Evolutionary conservation across 805 yeast species (phyloP), one percentile per base, ranked within the genome.

Genomic region (Ogataea trehalophila): DNA sequence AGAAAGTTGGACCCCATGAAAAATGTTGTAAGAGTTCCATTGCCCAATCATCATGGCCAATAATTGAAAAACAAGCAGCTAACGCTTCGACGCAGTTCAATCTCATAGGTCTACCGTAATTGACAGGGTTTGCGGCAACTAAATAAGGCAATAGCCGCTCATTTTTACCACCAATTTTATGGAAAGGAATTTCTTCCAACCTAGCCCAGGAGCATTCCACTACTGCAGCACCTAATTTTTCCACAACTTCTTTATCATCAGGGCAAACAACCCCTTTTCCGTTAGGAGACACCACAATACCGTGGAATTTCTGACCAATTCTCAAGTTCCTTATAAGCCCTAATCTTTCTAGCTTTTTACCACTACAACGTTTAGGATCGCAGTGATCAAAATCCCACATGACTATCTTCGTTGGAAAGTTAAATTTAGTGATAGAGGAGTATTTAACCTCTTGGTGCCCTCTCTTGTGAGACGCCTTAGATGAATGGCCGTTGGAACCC

Each of bases 321-420:
- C 95, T 71, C 51, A 94, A 63, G 45, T 80, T 79, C 51, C 81
- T 80, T 43, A 94, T 91, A 18, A 89, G 68, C 0, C 98, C 98
- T 18, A 92, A 66, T 46, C 98, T 74, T 60, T 89, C 97, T 31
- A 94, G 73, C 63, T 90, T 91, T 70, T 94, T 94, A 17, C 99
- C 99, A 55, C 95, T 85, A 64, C 99, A 94, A 62, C 97, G 76
- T 62, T 94, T 94, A 1, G 99, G 99, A 68, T 94, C 99, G 70
- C 99, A 94, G 63, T 94, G 99, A 55, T 91, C 96, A 62, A 94
- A 94, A 65, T 94, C 99, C 97, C 99, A 92, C 99, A 92, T 92
- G 16, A 97, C 97, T 52, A 91, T 66, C 60, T 88, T 90, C 33
- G 85, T 84, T 1, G 95, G 96, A 60, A 88, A 87, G 43, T 75